Percentiles rank a stretch among this genome's conserved stretches.
Conservation (phyloP, 768 basidiomycete genomes). For the Daedalea quercina region DNA sequence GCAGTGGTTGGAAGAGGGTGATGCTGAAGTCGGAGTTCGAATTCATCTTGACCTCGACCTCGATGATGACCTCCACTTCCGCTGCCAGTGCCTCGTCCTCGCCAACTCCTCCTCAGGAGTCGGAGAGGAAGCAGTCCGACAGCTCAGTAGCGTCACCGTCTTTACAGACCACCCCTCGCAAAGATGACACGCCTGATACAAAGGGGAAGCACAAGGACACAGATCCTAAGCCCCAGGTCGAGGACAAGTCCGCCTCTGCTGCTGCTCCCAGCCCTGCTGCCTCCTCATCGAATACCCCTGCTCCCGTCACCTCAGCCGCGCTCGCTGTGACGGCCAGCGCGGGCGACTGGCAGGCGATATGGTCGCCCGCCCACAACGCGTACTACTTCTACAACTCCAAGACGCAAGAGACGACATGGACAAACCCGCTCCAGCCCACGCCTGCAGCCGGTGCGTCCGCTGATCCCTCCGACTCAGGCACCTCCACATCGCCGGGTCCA, state of each 20-base stretch:
- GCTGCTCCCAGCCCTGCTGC: background rate
- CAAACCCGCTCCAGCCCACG: constrained; percentile 54
- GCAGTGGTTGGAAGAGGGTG: background rate
- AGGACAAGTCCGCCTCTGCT: constrained; percentile 6
- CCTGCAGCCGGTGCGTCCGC: constrained; percentile 22
- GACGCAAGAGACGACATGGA: constrained; percentile 81
- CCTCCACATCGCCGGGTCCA: constrained; percentile 9
- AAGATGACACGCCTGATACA: background rate
- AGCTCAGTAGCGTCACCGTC: background rate
- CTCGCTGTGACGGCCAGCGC: constrained; percentile 8
- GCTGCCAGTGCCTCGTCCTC: constrained; percentile 7
- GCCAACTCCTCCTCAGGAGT: constrained; percentile 5
- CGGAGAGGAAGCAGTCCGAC: constrained; percentile 3
- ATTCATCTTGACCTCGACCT: constrained; percentile 14
- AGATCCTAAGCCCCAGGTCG: background rate
- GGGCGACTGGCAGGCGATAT: constrained; percentile 72
- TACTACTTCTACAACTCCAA: constrained; percentile 81
- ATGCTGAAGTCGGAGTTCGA: constrained; percentile 11
- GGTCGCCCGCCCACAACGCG: constrained; percentile 66
- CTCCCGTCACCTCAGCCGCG: constrained; percentile 4
- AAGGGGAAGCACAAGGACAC: background rate
- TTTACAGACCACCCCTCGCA: background rate
- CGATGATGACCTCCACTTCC: constrained; percentile 1
- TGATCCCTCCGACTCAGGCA: constrained; percentile 19
- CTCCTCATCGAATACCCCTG: constrained; percentile 1